Base-by-base conservation (phyloP, 306 rosid species). In the Senna tora region DNA sequence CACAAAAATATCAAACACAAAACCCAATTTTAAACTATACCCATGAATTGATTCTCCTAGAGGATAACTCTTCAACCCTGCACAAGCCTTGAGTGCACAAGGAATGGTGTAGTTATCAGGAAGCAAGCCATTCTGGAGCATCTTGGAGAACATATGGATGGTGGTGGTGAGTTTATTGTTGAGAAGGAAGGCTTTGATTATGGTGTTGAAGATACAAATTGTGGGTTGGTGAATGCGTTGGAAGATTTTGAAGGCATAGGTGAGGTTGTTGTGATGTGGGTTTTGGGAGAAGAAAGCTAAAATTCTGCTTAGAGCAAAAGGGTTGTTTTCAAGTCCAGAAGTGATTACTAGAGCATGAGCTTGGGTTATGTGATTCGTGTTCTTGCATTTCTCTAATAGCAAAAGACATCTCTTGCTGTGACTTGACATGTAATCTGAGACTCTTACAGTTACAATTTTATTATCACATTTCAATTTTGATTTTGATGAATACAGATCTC, bases 81-180 rank as follows among this genome's bases (percentile, higher is more conserved):
- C 68, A 74, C 88, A 92, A 51, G 89, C 90, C 78, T 85, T 89
- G 2, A 89, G 45, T n/a, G 86, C 80, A 13, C 72, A 89, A 83
- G 96, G 94, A 72, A 88, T 63, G 68, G 96, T 86, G 62, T 90
- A 86, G 43, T 69, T 78, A 71, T 86, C 96, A 54, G 87, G 87
- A 70, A 5, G 10, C 55, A 84, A 43, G 41, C 80, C 89, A 69
- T 51, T 78, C 1, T 50, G 76, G 36, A 89, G 34, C 84, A 92
- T 68, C 21, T 71, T 42, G 19, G 80, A 72, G 45, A 75, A 87
- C 10, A 86, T 41, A 13, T 20, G 14, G 4, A 92, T 34, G 30
- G 88, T 61, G 41, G 21, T 53, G 69, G 45, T 30, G 76, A 81
- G 57, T 11, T 84, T 73, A 16, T 52, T 80, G 45, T 55, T 75